Conservation (phyloP, 805 yeast species). For the Wickerhamomyces canadensis region DNA sequence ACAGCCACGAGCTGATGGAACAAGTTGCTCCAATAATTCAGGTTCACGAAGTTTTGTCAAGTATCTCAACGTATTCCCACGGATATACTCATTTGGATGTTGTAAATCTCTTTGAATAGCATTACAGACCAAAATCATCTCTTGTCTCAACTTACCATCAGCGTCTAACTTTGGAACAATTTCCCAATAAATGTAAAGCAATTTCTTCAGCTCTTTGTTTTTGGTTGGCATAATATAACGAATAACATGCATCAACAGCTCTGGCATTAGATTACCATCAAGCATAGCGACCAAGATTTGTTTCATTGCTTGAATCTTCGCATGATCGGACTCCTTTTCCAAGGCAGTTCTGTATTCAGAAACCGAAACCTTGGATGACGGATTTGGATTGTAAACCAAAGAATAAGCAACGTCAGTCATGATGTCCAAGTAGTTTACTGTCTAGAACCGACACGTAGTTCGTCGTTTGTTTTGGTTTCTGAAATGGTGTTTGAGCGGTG, state of each 20-base stretch:
- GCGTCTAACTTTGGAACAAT: slow-evolving; percentile 87
- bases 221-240: slow-evolving; percentile 96
- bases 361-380: slow-evolving; percentile 53
- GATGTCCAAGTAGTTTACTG: neutral
- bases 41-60: slow-evolving; percentile 87
- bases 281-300: slow-evolving; percentile 79
- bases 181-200: slow-evolving; percentile 96
- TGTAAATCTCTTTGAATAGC: slow-evolving; percentile 96
- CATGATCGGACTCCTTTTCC: slow-evolving; percentile 87
- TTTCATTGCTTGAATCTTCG: slow-evolving; percentile 86
- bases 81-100: slow-evolving; percentile 94
- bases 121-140: slow-evolving; percentile 97
- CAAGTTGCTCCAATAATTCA: slow-evolving; percentile 90
- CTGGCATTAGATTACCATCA: slow-evolving; percentile 91
- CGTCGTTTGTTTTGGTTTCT: neutral
- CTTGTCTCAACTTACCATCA: slow-evolving; percentile 91
- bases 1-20: slow-evolving; percentile 87
- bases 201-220: slow-evolving; percentile 84
- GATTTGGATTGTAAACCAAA: slow-evolving; percentile 70
- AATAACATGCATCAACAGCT: slow-evolving; percentile 91
- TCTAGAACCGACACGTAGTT: too few species aligned
- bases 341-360: slow-evolving; percentile 71
- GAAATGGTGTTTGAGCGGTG: too few species aligned
- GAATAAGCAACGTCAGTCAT: slow-evolving; percentile 56
- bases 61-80: slow-evolving; percentile 93